These are phyloP conservation scores for Enterospora canceri DNA, from an alignment of 371 early-diverging fungal genomes.

Conservation along the genomic window DNA sequence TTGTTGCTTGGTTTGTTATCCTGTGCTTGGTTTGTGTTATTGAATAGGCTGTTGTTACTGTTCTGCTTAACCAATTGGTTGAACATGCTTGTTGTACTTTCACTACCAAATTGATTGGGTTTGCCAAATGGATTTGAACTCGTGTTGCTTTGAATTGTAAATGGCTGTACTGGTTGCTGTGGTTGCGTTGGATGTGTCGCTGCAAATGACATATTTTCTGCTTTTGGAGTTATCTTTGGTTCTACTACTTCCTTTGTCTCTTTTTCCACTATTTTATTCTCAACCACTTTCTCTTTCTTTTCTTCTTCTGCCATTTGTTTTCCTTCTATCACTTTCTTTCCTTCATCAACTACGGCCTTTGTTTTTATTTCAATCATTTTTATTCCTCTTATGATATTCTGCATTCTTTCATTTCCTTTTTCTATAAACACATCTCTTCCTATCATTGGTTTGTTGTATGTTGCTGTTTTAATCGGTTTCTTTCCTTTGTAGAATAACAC, in stretches of 20 bases:
- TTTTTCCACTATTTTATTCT: not conserved
- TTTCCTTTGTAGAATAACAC: not conserved
- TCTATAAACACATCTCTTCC: not conserved
- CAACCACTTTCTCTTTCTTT: not conserved
- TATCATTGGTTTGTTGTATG: no score
- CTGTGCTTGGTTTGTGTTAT: not conserved
- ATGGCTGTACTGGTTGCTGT: not conserved
- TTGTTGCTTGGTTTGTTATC: not conserved
- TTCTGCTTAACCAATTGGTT: not conserved
- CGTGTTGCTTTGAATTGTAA: no score
- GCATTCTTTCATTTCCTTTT: not conserved
- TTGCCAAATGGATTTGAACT: no score
- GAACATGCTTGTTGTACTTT: no score
- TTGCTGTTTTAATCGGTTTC: not conserved
- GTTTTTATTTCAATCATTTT: not conserved
- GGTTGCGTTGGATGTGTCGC: not conserved
- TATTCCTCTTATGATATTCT: not conserved
- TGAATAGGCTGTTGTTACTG: not conserved
- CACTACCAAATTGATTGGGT: no score
- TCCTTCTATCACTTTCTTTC: not conserved
- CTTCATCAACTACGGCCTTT: not conserved
- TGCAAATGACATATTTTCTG: not conserved
- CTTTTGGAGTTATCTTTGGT: not conserved
- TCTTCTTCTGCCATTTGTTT: not conserved
- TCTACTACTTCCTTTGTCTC: not conserved